phyloP scores from a whole-genome alignment of 2,329 filamentous ascomycete species.

The Elsinoe ampelina region DNA sequence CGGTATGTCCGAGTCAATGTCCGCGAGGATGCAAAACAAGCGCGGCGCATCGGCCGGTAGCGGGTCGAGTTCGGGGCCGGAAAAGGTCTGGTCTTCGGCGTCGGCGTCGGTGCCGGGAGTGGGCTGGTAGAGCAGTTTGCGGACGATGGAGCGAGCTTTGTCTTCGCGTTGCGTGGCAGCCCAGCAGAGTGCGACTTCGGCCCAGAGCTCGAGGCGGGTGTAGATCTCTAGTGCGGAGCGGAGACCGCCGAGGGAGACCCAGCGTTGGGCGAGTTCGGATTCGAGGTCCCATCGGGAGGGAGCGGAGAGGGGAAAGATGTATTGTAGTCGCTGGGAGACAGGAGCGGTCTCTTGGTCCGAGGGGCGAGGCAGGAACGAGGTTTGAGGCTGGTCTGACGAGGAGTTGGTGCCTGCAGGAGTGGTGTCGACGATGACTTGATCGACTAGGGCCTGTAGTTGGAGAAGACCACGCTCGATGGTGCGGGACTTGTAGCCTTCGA shows the following conservation, averaged over 20 bases:
- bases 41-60: conserved; percentile 75
- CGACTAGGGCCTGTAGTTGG: conserved; percentile 88
- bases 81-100: conserved; percentile 39
- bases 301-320: conserved; percentile 73
- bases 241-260: conserved; percentile 79
- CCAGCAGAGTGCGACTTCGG: conserved; percentile 85
- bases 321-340: conserved; percentile 64
- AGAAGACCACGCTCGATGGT: conserved; percentile 84
- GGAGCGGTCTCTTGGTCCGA: conserved; percentile 70
- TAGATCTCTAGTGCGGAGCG: conserved; percentile 92
- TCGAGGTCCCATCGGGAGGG: conserved; percentile 91
- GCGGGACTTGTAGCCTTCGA: conserved; percentile 77
- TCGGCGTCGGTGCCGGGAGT: conserved; percentile 37
- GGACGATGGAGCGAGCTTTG: conserved; percentile 67
- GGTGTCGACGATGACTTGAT: conserved; percentile 88
- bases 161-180: conserved; percentile 71
- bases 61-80: conserved; percentile 61
- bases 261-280: conserved; percentile 83
- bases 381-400: conserved; percentile 40
- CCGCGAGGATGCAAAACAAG: conserved; percentile 86
- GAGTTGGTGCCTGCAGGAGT: conserved; percentile 27
- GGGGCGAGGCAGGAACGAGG: conserved; percentile 71
- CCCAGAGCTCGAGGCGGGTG: conserved; percentile 85
- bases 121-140: conserved; percentile 67
- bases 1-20: conserved; percentile 64